Conservation (phyloP, 139 green algal genomes). For the Chlorella ohadii region DNA sequence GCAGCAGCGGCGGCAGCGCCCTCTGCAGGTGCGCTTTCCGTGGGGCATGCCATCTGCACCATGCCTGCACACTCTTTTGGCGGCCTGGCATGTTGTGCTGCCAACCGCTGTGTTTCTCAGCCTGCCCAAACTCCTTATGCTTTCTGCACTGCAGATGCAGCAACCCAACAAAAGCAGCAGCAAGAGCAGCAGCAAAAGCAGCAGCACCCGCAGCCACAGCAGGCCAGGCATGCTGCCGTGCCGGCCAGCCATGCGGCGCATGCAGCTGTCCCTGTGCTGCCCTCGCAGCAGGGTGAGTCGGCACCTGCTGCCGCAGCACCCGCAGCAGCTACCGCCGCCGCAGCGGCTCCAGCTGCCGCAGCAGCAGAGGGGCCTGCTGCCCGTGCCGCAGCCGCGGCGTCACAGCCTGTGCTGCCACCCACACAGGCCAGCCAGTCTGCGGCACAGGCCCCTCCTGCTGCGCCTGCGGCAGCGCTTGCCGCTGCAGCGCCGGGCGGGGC, state of each 20-base stretch:
- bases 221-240: not conserved
- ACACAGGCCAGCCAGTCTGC: conserved; percentile 7
- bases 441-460: not conserved
- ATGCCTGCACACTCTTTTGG: no score
- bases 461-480: not conserved
- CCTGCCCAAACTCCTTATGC: no score
- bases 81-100: no score
- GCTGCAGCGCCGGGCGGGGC: not conserved
- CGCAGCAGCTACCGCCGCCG: not conserved
- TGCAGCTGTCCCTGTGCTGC: not conserved
- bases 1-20: not conserved
- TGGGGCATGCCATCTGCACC: no score
- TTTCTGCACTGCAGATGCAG: not conserved
- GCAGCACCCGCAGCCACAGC: not conserved
- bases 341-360: not conserved
- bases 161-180: not conserved
- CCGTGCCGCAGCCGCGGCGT: no score
- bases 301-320: not conserved
- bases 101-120: no score
- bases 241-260: no score
- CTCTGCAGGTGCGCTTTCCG: no score
- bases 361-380: not conserved
- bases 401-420: not conserved
- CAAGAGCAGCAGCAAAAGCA: not conserved
- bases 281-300: not conserved